Evolutionary conservation across 2,329 filamentous ascomycete species (phyloP).

Genomic region (Phoma sp.): DNA sequence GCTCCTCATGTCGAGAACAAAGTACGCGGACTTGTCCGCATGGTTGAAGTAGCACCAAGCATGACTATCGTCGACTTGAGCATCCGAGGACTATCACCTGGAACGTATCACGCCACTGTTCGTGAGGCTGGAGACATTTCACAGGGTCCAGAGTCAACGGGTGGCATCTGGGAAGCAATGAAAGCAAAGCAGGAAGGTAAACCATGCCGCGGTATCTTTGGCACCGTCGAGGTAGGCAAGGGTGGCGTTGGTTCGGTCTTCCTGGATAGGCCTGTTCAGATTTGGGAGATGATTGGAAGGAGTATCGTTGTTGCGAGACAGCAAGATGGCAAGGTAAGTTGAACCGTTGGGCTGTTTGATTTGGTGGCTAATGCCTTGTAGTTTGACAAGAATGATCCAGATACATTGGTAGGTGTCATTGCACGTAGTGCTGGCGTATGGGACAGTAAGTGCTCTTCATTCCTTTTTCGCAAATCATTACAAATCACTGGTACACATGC

Average conservation of each 20-base stretch:
- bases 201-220: constrained; percentile 69
- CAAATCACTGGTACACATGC: constrained; percentile 1
- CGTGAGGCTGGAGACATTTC: constrained; percentile 88
- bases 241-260: constrained; percentile 82
- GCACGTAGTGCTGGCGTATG: constrained; percentile 96
- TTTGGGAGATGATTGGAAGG: constrained; percentile 96
- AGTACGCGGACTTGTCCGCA: constrained; percentile 86
- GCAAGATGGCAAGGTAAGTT: constrained; percentile 57
- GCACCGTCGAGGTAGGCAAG: constrained; percentile 75
- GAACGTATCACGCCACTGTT: constrained; percentile 83
- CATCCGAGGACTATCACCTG: constrained; percentile 79
- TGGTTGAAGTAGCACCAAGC: constrained; percentile 85
- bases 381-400: constrained; percentile 69
- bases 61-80: constrained; percentile 88
- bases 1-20: constrained; percentile 66
- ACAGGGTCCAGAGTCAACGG: constrained; percentile 80
- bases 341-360: not conserved
- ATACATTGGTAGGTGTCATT: constrained; percentile 91
- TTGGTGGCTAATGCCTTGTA: constrained; percentile 8
- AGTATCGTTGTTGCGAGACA: constrained; percentile 85
- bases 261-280: constrained; percentile 79
- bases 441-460: constrained; percentile 62
- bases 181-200: constrained; percentile 56
- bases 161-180: constrained; percentile 76
- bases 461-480: not conserved